Evolutionary conservation across 176 grass and related monocot genomes (phyloP).

Genomic region (Musa acuminata): DNA sequence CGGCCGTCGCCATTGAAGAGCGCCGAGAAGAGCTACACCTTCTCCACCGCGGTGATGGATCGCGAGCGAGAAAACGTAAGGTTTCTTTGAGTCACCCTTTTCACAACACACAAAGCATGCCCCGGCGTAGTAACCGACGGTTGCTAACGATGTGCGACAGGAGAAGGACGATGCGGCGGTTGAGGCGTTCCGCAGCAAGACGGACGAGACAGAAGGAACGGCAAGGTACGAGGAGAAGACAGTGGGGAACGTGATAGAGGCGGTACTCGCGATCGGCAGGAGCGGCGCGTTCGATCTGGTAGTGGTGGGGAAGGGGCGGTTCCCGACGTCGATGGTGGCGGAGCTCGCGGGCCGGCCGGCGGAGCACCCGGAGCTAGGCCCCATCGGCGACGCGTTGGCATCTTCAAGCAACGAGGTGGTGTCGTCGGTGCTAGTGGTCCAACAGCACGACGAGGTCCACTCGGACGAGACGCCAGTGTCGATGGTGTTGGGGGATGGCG

Average conservation of each 20-base stretch:
- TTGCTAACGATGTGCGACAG: not conserved
- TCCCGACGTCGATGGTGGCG: conserved; percentile 54
- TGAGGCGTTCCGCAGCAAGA: conserved; percentile 43
- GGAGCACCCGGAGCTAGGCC: conserved; percentile 77
- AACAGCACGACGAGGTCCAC: conserved; percentile 68
- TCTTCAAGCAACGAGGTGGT: conserved; percentile 40
- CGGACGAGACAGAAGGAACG: not conserved
- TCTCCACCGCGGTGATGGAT: conserved; percentile 55
- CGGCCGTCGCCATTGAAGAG: conserved; percentile 42
- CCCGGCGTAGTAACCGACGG: too few relatives aligned
- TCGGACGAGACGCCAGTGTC: conserved; percentile 66
- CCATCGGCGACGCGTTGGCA: conserved; percentile 73
- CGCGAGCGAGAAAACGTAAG: conserved; percentile 46
- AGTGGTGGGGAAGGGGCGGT: conserved; percentile 61
- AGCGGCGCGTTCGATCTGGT: conserved; percentile 54
- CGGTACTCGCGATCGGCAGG: conserved; percentile 48
- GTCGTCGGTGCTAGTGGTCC: conserved; percentile 65
- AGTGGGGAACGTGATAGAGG: conserved; percentile 47
- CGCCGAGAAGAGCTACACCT: conserved; percentile 68
- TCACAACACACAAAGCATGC: not conserved
- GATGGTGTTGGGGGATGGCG: conserved; percentile 33
- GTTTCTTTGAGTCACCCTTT: not conserved
- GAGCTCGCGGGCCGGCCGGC: conserved; percentile 47
- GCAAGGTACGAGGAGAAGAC: conserved; percentile 44
- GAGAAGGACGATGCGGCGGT: conserved; percentile 57